Conservation (phyloP, 148 eudicot species). For the Persicaria tinctoria region DNA sequence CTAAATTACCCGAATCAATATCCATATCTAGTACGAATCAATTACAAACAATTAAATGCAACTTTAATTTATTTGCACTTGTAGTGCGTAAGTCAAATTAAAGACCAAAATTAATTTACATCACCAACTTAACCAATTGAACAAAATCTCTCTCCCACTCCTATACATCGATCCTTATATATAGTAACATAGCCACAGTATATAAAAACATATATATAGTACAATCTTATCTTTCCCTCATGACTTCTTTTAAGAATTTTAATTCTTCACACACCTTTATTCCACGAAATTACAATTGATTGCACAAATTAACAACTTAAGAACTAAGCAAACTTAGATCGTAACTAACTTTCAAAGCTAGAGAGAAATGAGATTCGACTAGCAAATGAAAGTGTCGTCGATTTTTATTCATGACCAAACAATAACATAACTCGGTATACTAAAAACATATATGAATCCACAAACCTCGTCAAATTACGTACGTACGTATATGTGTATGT, state of each 20-base stretch:
- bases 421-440: background rate
- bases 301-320: background rate
- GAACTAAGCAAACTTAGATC: background rate
- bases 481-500: background rate
- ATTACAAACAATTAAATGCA: background rate
- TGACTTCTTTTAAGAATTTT: background rate
- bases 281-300: background rate
- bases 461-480: background rate
- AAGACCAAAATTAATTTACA: constrained; percentile 6
- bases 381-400: background rate
- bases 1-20: too few relatives aligned
- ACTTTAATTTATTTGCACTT: background rate
- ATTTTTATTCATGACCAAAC: background rate
- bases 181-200: background rate
- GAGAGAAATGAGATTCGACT: background rate
- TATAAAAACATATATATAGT: background rate
- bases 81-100: background rate
- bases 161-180: background rate
- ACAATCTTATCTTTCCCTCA: background rate
- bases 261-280: background rate
- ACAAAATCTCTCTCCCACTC: background rate
- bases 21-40: background rate
- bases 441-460: background rate
- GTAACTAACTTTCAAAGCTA: background rate
- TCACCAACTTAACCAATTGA: background rate